Evolutionary conservation across 306 rosid genomes (phyloP), one percentile per base, ranked within the genome.

Genomic region (Phaseolus lunatus): DNA sequence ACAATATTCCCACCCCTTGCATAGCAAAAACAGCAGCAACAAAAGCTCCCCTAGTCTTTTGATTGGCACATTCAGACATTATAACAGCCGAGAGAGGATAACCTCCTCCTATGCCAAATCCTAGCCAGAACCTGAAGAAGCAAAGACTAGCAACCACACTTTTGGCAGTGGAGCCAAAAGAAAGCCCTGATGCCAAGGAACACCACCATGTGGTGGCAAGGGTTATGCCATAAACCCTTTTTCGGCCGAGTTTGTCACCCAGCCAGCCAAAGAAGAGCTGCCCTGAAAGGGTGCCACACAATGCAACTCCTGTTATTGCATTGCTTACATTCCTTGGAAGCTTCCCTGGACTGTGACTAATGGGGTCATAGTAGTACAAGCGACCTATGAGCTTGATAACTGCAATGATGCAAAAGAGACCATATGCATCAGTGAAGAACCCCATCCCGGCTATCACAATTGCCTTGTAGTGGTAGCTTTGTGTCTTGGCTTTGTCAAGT

Each of bases 11-110:
- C 15, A 92, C 84, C 7, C 95, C 93, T 76, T 92, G 97, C 95
- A 92, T 90, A 43, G 97, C 88, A 26, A 90, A 90, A 9, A 90
- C 90, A 0, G 90, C 90, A 0, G 90, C 91, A n/a, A 91, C 79
- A 27, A 92, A 90, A 4, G 85, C 80, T 0, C 93, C 95, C 1
- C 97, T 73, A 0, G 87, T 82, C 48, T 64, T 85, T 66, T 85
- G 84, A 64, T 88, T 86, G 22, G 97, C 81, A 67, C 87, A 90
- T 53, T 90, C 88, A 0, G 95, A 88, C 97, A 90, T 92, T 65
- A 92, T 92, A 16, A 90, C 89, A 0, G 97, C 97, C 0, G 95
- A 92, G 37, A 92, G 87, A 1, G 95, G 97, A 82, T 85, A 90
- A 54, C 86, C 92, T 48, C 92, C 92, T 53, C 90, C 88, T 8